Evolutionary conservation across 441 rosid species (phyloP), one percentile per base, ranked within the genome.

Genomic region (Arabidopsis lyrata): DNA sequence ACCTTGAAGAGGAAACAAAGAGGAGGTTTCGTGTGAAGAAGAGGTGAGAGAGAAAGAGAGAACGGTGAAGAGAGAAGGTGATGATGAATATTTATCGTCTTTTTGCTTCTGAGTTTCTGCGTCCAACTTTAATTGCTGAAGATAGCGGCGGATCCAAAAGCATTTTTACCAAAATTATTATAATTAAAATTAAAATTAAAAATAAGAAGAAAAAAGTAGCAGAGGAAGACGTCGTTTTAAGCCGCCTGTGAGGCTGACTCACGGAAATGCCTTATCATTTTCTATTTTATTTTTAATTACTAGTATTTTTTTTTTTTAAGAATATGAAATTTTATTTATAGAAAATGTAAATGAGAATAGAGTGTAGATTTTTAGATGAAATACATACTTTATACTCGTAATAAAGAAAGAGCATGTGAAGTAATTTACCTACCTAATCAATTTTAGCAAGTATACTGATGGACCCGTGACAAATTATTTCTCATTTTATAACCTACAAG

Each of bases 1-100:
- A 94, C 73, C 96, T 87, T 94, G 82, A 77, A 79, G 83, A 75
- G 49, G 86, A 90, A 91, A 95, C 84, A 85, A 84, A 79, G 3
- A 79, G 3, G 76, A 53, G 66, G 72, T 31, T 67, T 76, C 36
- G 60, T 67, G 8, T 47, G 39, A 27, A 15, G 56, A 57, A 55
- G 38, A 49, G n/a, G 31, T 29, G 31, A 29, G 31, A 29, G 31
- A 59, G 74, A 8, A 55, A 53, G 12, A 18, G 31, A 13, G 38
- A 44, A 44, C 15, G 52, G 52, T 7, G 72, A 53, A 45, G 49
- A n/a, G 48, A 54, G 42, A 14, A 41, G 47, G 8, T 52, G 55
- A 69, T 47, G 65, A 63, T 50, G 48, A 66, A 72, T 78, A 58
- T 83, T 77, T 79, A 82, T 79, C 75, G 68, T 66, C 58, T 39